phyloP scores from a whole-genome alignment of 2,329 filamentous ascomycete genomes.

The Aspergillus bombycis region DNA sequence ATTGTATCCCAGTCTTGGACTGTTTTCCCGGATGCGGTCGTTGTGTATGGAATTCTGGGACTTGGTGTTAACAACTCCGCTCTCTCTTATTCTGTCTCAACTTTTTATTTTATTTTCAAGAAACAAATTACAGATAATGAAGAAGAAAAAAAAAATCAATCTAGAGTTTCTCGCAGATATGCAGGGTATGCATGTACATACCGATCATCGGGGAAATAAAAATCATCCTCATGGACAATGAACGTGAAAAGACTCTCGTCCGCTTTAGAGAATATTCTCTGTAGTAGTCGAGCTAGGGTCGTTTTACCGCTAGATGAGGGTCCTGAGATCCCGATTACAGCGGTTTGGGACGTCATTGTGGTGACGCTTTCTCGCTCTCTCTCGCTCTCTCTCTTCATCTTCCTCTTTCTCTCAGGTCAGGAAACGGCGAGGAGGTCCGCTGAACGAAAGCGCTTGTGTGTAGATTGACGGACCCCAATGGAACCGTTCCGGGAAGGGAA shows the following conservation, averaged over 20 bases:
- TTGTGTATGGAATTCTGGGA: slow-evolving; percentile 49
- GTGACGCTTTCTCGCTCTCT: background rate
- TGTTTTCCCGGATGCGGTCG: slow-evolving; percentile 54
- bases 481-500: background rate
- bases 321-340: slow-evolving; percentile 82
- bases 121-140: too few species aligned
- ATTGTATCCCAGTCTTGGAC: slow-evolving; percentile 92
- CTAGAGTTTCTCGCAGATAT: background rate
- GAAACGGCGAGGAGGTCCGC: background rate
- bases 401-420: background rate
- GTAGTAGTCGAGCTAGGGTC: slow-evolving; percentile 81
- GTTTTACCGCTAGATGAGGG: slow-evolving; percentile 95
- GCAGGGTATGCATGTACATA: background rate
- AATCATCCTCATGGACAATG: slow-evolving; percentile 94
- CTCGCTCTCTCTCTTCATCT: background rate
- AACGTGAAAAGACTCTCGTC: slow-evolving; percentile 50
- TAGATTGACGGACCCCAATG: background rate
- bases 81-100: background rate
- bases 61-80: slow-evolving; percentile 9
- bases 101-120: background rate
- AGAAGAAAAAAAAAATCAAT: background rate
- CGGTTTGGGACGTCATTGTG: slow-evolving; percentile 16
- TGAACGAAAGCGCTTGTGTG: background rate
- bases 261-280: slow-evolving; percentile 71
- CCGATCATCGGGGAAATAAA: slow-evolving; percentile 80